Conservation (phyloP, 352 stramenopile genomes). For the Phytophthora ohioensis region DNA sequence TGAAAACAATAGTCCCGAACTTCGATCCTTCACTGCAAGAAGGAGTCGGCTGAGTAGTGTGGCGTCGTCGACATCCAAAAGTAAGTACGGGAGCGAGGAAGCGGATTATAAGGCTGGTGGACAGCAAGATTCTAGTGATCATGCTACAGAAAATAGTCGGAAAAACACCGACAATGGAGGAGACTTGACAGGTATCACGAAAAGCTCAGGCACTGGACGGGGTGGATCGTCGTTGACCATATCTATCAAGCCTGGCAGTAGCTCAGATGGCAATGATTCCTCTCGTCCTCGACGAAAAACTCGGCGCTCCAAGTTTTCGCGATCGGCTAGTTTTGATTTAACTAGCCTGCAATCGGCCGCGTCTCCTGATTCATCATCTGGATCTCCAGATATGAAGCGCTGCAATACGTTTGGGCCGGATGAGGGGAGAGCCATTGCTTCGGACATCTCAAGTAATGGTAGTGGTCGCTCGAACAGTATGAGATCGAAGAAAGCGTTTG, state of each 20-base stretch:
- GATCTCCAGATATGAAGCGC: constrained; percentile 32
- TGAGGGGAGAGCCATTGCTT: constrained; percentile 17
- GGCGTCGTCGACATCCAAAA: constrained; percentile 29
- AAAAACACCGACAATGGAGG: constrained; percentile 22
- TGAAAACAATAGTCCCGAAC: constrained; percentile 36
- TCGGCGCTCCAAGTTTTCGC: constrained; percentile 66
- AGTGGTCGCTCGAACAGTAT: constrained; percentile 42
- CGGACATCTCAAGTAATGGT: constrained; percentile 23
- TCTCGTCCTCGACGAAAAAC: constrained; percentile 19
- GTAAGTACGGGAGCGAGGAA: constrained; percentile 33
- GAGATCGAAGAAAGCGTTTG: constrained; percentile 67
- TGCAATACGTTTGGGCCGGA: constrained; percentile 39
- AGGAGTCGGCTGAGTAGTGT: constrained; percentile 33
- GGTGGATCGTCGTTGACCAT: constrained; percentile 13
- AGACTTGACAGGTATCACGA: not conserved
- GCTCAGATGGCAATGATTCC: constrained; percentile 7
- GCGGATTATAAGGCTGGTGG: constrained; percentile 24
- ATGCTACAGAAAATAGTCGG: constrained; percentile 20
- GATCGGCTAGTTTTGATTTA: constrained; percentile 82
- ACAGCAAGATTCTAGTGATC: constrained; percentile 13
- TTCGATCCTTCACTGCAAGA: constrained; percentile 17
- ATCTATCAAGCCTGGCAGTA: constrained; percentile 9
- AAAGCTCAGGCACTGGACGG: not conserved
- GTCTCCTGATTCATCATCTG: constrained; percentile 35
- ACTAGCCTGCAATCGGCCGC: constrained; percentile 50